phyloP scores from a whole-genome alignment of 2,329 filamentous ascomycete species.

The Neurospora sp. region DNA sequence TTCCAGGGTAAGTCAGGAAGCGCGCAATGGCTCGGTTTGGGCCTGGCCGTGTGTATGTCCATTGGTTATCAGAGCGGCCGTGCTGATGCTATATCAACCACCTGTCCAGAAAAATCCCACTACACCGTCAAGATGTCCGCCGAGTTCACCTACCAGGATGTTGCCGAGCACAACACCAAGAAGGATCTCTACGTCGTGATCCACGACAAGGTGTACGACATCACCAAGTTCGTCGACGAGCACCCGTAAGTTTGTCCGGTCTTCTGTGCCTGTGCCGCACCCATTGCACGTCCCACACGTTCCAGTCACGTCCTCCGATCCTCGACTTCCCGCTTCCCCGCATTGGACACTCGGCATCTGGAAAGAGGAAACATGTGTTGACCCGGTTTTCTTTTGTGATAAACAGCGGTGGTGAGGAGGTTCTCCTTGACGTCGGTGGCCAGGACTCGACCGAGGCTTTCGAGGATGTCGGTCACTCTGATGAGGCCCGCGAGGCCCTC shows the following conservation, averaged over 20 bases:
- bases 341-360: constrained; percentile 5
- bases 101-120: constrained; percentile 12
- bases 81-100: constrained; percentile 9
- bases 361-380: constrained; percentile 12
- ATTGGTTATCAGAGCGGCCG: neutral
- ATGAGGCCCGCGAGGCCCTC: constrained; percentile 94
- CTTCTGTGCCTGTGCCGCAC: constrained; percentile 6
- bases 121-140: constrained; percentile 28
- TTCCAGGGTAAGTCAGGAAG: neutral
- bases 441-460: constrained; percentile 97
- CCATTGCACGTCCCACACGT: constrained; percentile 2
- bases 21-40: neutral
- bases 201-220: constrained; percentile 94
- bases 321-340: constrained; percentile 5
- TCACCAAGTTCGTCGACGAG: constrained; percentile 86
- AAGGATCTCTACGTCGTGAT: constrained; percentile 88
- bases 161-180: constrained; percentile 81
- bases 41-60: neutral
- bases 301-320: neutral
- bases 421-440: constrained; percentile 88
- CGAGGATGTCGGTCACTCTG: constrained; percentile 97
- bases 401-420: constrained; percentile 89
- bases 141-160: constrained; percentile 68
- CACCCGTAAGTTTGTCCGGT: constrained; percentile 59
- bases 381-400: constrained; percentile 11